Conservation (phyloP, 2,329 filamentous ascomycete species). For the Aspergillus cejpii region DNA sequence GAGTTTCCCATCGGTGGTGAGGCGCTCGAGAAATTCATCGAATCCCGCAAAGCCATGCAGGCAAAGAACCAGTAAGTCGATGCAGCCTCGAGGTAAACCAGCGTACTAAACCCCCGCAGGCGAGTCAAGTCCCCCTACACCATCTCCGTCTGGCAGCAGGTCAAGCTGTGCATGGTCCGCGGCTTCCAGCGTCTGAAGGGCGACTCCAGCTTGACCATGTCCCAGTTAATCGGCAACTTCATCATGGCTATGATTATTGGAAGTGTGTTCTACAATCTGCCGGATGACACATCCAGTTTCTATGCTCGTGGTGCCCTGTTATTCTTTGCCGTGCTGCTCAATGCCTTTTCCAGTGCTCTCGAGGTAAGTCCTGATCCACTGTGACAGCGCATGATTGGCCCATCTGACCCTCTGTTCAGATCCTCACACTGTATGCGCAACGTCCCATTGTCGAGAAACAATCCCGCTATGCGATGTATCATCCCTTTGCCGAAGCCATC, state of each 20-base stretch:
- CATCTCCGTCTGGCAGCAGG: slow-evolving; percentile 67
- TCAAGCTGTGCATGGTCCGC: slow-evolving; percentile 71
- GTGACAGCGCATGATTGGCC: neutral
- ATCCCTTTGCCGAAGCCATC: slow-evolving; percentile 81
- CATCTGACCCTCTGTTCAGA: slow-evolving; percentile 40
- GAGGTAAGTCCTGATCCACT: slow-evolving; percentile 46
- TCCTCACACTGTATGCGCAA: slow-evolving; percentile 79
- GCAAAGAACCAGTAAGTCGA: slow-evolving; percentile 33
- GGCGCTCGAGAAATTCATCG: slow-evolving; percentile 36
- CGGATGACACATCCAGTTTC: slow-evolving; percentile 61
- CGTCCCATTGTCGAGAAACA: slow-evolving; percentile 91
- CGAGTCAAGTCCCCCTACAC: slow-evolving; percentile 74
- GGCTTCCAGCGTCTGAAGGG: slow-evolving; percentile 70
- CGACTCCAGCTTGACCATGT: slow-evolving; percentile 68
- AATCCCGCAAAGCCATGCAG: slow-evolving; percentile 41
- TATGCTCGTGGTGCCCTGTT: slow-evolving; percentile 71
- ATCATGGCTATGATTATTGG: slow-evolving; percentile 70
- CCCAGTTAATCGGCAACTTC: slow-evolving; percentile 61
- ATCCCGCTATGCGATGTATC: slow-evolving; percentile 75
- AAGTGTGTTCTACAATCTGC: slow-evolving; percentile 73
- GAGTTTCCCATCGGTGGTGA: slow-evolving; percentile 41
- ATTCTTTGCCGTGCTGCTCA: slow-evolving; percentile 83
- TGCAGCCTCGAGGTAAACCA: too few species aligned
- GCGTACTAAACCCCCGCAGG: too few species aligned
- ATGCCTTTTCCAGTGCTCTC: slow-evolving; percentile 72